Evolutionary conservation across 768 basidiomycete genomes (phyloP).

Genomic region (Imleria badia): DNA sequence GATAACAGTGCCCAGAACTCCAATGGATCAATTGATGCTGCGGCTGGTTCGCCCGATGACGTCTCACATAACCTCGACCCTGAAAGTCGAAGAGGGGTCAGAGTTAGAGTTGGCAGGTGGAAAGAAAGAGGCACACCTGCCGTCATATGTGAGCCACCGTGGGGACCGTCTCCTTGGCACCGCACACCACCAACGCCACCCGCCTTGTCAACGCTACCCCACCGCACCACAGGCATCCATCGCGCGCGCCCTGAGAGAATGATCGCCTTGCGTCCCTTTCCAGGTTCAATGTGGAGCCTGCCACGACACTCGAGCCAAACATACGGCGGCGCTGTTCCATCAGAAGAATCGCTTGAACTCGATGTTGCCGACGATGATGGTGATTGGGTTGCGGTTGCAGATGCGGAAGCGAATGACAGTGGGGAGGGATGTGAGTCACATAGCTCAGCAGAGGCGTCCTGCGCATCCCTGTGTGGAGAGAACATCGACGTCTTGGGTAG

Average conservation of each 20-base stretch:
- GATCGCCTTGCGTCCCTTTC: slow-evolving; percentile 93
- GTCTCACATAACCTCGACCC: slow-evolving; percentile 2
- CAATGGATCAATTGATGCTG: slow-evolving; percentile 7
- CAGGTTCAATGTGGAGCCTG: slow-evolving; percentile 85
- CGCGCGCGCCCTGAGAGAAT: slow-evolving; percentile 81
- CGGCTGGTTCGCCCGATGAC: background rate
- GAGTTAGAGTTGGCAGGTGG: background rate
- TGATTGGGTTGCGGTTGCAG: too few relatives aligned
- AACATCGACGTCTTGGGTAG: slow-evolving; percentile 48
- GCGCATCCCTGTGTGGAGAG: background rate
- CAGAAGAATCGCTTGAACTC: background rate
- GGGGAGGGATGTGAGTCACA: background rate
- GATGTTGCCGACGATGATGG: background rate
- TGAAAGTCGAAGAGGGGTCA: background rate
- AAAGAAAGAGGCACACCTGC: slow-evolving; percentile 24
- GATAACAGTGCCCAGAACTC: slow-evolving; percentile 58
- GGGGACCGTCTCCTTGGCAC: background rate
- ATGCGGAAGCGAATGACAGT: background rate
- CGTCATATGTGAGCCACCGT: background rate
- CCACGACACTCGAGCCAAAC: slow-evolving; percentile 94
- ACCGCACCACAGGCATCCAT: slow-evolving; percentile 60
- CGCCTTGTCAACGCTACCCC: slow-evolving; percentile 54
- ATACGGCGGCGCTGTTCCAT: slow-evolving; percentile 40
- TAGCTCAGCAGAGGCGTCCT: background rate
- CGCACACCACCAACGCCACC: slow-evolving; percentile 35